A percentile compares a stretch with the other conserved stretches of the same genome.
Conservation (phyloP, 768 basidiomycete genomes). For the Kwoniella dejecticola region DNA sequence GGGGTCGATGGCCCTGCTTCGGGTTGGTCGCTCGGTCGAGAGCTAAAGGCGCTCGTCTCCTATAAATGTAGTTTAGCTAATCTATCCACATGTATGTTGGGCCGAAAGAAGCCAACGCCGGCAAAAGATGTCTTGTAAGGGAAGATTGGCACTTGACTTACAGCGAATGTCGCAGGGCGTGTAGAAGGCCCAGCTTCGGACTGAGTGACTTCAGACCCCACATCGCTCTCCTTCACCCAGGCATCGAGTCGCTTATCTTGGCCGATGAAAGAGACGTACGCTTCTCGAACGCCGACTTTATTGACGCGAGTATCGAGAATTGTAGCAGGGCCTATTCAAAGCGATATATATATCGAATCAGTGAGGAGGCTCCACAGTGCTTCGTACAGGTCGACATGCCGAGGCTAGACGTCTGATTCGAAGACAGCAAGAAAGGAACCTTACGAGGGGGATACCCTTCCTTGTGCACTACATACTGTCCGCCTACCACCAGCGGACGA, state of each 20-base stretch:
- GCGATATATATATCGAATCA: not conserved
- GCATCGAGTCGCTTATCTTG: slow-evolving; percentile 47
- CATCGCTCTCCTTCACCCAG: slow-evolving; percentile 31
- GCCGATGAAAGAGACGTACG: slow-evolving; percentile 38
- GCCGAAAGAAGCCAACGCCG: too few species aligned
- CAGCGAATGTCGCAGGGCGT: not conserved
- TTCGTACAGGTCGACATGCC: too few species aligned
- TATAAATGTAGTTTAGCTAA: too few species aligned
- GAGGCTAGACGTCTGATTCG: too few species aligned
- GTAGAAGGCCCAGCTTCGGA: not conserved
- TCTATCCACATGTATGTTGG: too few species aligned
- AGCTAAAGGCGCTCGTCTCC: too few species aligned
- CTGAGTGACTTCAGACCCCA: slow-evolving; percentile 16
- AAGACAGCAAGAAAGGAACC: not conserved
- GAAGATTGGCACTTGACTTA: not conserved
- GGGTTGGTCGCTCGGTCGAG: too few species aligned
- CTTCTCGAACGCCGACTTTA: slow-evolving; percentile 30
- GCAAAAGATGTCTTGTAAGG: too few species aligned
- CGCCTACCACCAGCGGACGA: too few species aligned
- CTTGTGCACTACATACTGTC: slow-evolving; percentile 7
- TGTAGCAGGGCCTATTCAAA: slow-evolving; percentile 21
- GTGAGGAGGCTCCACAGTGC: too few species aligned
- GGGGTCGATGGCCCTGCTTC: slow-evolving; percentile 8
- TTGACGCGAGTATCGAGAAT: slow-evolving; percentile 21
- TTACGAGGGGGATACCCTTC: slow-evolving; percentile 23